A percentile compares a stretch with the other conserved stretches of the same genome.
These are phyloP conservation scores for Saraca asoca DNA, from an alignment of 331 rosid genomes.

Conservation along the genomic window DNA sequence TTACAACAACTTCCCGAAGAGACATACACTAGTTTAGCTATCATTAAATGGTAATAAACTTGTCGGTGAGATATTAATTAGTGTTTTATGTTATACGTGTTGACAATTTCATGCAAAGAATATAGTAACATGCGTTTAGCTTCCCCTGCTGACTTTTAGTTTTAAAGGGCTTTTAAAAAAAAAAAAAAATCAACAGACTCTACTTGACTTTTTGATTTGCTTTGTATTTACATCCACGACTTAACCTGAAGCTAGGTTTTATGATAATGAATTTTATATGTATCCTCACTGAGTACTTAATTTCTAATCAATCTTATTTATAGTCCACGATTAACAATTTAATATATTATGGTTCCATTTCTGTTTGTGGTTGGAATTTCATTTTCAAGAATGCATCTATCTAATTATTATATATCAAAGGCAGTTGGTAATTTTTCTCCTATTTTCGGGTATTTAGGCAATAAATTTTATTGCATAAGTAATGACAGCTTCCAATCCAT, in stretches of 20 bases:
- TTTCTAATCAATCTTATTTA: neutral
- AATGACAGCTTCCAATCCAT: too few species aligned
- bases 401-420: too few species aligned
- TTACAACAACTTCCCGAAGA: too few species aligned
- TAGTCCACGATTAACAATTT: neutral
- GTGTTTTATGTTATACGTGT: neutral
- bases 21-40: slow-evolving; percentile 2
- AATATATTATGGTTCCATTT: too few species aligned
- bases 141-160: slow-evolving; percentile 33
- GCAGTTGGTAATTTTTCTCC: too few species aligned
- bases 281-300: slow-evolving; percentile 23
- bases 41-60: slow-evolving; percentile 16
- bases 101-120: neutral
- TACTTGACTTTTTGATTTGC: slow-evolving; percentile 8
- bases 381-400: too few species aligned
- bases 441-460: too few species aligned
- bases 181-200: too few species aligned
- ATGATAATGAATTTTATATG: slow-evolving; percentile 2
- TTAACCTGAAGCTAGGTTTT: slow-evolving; percentile 22
- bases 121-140: slow-evolving; percentile 34
- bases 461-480: too few species aligned
- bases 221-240: neutral
- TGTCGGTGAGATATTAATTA: neutral
- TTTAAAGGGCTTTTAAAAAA: slow-evolving; percentile 16
- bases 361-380: too few species aligned